These are phyloP conservation scores for Curvularia spicifera DNA, from an alignment of 2,329 filamentous ascomycete genomes.

Conservation along the genomic window DNA sequence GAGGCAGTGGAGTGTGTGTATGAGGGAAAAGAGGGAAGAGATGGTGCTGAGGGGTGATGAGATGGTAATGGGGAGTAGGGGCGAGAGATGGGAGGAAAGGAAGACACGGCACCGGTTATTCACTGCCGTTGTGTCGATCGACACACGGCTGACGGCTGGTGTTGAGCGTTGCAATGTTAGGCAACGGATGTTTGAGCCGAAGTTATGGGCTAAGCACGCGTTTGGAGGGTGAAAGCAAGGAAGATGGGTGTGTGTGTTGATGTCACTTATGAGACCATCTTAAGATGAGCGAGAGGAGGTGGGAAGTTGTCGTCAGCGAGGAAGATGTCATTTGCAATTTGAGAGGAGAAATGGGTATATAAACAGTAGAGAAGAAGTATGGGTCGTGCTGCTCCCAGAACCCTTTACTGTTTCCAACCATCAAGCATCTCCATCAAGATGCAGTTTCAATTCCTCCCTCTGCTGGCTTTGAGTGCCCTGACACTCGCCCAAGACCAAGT, in stretches of 20 bases:
- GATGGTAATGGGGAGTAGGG: no score
- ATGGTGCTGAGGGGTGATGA: not conserved
- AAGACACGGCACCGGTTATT: conserved; percentile 15
- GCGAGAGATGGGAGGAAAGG: not conserved
- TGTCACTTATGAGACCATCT: conserved; percentile 3
- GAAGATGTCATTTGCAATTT: not conserved
- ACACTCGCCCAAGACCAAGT: conserved; percentile 16
- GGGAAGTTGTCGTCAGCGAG: not conserved
- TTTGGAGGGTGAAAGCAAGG: not conserved
- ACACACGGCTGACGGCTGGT: not conserved
- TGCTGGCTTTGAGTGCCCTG: conserved; percentile 20
- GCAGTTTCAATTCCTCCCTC: conserved; percentile 13
- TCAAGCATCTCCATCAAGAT: not conserved
- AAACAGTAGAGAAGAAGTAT: not conserved
- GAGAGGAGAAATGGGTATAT: not conserved
- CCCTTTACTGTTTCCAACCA: not conserved
- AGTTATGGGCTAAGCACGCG: no score
- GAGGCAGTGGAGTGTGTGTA: no score
- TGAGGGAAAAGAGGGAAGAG: no score
- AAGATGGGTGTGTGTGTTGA: not conserved
- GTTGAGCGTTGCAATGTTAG: no score
- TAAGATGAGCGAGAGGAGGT: not conserved
- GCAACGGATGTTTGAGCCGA: not conserved
- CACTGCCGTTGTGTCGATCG: not conserved
- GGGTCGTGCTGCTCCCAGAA: not conserved